Conservation (phyloP, 2,329 filamentous ascomycete species). For the Aspergillus aculeatinus region DNA sequence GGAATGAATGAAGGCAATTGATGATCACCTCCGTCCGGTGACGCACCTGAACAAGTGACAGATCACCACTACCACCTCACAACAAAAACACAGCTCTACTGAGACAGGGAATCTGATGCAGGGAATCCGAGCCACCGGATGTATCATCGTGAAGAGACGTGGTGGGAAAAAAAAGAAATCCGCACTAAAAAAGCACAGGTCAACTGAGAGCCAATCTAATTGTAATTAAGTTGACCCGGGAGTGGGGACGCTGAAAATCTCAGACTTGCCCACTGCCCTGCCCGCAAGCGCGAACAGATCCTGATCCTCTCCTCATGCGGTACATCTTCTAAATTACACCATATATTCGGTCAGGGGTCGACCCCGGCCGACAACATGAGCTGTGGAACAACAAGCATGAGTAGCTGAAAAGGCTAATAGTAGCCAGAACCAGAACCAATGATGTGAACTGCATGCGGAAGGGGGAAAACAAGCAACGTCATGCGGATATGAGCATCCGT, state of each 20-base stretch:
- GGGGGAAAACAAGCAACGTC: not conserved
- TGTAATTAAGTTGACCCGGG: slow-evolving; percentile 5
- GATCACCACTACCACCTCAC: not conserved
- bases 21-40: not conserved
- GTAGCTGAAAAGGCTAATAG: no score
- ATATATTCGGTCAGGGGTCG: not conserved
- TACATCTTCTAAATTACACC: not conserved
- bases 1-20: no score
- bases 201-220: not conserved
- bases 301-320: not conserved
- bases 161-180: not conserved
- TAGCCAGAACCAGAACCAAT: no score
- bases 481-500: not conserved
- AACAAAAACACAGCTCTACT: not conserved
- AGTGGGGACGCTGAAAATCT: slow-evolving; percentile 2
- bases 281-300: no score
- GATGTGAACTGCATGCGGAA: not conserved
- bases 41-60: not conserved
- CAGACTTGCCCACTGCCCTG: not conserved
- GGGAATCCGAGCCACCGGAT: not conserved
- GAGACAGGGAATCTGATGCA: not conserved
- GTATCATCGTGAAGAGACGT: not conserved
- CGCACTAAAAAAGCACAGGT: slow-evolving; percentile 3
- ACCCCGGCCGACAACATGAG: not conserved
- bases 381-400: not conserved